These are phyloP conservation scores for Datisca glomerata DNA, from an alignment of 306 rosid genomes.

Conservation along the genomic window DNA sequence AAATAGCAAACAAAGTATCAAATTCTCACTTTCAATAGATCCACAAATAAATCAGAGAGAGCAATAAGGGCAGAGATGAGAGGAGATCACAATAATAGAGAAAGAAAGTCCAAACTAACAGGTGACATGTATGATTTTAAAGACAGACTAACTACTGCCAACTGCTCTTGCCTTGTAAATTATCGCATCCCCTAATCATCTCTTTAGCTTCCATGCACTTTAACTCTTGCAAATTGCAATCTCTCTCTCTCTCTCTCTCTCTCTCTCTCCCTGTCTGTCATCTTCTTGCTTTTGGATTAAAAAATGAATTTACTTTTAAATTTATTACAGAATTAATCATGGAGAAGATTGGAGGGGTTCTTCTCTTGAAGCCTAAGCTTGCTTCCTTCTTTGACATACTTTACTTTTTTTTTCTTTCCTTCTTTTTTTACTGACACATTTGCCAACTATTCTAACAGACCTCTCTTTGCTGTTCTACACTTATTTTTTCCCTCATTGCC, in stretches of 20 bases:
- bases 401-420: neutral
- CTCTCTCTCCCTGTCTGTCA: neutral
- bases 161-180: conserved; percentile 75
- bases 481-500: too few relatives aligned
- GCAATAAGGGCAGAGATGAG: conserved; percentile 16
- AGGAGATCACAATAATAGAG: conserved; percentile 9
- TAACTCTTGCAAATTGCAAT: conserved; percentile 17
- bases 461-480: conserved; percentile 67
- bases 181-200: conserved; percentile 58
- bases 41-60: conserved; percentile 24
- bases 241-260: conserved; percentile 10
- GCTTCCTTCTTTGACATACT: conserved; percentile 35
- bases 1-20: conserved; percentile 41
- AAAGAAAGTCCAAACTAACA: conserved; percentile 47
- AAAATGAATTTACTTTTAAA: neutral
- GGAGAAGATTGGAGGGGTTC: conserved; percentile 51
- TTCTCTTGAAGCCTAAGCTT: conserved; percentile 86
- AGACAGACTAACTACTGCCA: conserved; percentile 64
- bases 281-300: neutral
- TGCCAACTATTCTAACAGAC: conserved; percentile 76
- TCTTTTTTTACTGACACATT: conserved; percentile 69
- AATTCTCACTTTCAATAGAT: conserved; percentile 43
- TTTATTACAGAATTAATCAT: neutral
- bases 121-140: conserved; percentile 66
- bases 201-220: conserved; percentile 29